Percentiles rank a stretch among this genome's conserved stretches.
These are phyloP conservation scores for Colletotrichum cordylinicola DNA, from an alignment of 2,329 filamentous ascomycete genomes.

Conservation along the genomic window DNA sequence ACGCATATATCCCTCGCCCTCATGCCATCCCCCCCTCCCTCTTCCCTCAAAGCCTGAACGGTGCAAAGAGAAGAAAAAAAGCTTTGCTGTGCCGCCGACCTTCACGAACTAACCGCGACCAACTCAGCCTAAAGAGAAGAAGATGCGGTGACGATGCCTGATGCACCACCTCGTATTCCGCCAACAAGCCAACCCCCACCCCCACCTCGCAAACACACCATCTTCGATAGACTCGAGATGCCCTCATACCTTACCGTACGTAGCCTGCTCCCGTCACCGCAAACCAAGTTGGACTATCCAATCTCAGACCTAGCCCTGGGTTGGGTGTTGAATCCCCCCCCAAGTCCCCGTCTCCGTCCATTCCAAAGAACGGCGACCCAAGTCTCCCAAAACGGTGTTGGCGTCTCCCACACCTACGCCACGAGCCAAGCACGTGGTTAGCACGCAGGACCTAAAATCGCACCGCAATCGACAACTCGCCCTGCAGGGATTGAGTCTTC, in stretches of 20 bases:
- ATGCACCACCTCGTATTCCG: background rate
- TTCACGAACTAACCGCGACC: background rate
- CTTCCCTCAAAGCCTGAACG: background rate
- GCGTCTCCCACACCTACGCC: background rate
- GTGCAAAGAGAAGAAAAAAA: background rate
- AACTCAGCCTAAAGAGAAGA: background rate
- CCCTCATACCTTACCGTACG: background rate
- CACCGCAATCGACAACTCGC: background rate
- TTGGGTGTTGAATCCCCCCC: background rate
- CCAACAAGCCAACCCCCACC: background rate
- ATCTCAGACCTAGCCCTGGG: background rate
- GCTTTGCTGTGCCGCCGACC: background rate
- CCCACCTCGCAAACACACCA: background rate
- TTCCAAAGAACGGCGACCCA: background rate
- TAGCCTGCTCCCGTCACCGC: background rate
- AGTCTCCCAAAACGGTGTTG: background rate
- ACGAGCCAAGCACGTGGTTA: background rate
- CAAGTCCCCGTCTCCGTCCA: background rate
- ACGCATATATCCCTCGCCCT: background rate
- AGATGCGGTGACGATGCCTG: background rate
- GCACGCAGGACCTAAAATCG: background rate
- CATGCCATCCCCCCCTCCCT: background rate
- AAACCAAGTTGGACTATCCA: background rate
- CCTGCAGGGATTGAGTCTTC: rapidly evolving
- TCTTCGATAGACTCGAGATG: background rate